phyloP scores from a whole-genome alignment of 768 basidiomycete species.

The Boletus huronensis region DNA sequence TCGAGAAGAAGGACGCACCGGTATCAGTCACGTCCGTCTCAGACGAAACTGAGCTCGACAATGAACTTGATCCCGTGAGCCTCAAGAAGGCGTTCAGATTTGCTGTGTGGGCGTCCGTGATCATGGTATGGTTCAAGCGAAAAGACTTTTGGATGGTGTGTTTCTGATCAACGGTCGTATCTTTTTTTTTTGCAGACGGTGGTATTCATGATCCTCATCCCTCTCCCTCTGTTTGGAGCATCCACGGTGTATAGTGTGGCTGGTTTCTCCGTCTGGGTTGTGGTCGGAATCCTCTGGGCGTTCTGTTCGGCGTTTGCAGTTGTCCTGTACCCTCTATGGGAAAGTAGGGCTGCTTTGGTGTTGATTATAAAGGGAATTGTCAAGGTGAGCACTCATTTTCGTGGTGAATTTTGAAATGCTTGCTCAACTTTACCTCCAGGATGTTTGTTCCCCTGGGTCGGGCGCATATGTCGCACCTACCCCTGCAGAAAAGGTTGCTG shows the following conservation, averaged over 20 bases:
- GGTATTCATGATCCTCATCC: constrained; percentile 70
- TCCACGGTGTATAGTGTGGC: constrained; percentile 61
- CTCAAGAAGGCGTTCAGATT: constrained; percentile 77
- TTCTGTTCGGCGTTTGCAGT: constrained; percentile 74
- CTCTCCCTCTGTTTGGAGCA: constrained; percentile 84
- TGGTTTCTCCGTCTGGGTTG: constrained; percentile 78
- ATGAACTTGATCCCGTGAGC: constrained; percentile 60
- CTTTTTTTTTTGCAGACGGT: constrained; percentile 39
- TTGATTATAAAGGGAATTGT: constrained; percentile 59
- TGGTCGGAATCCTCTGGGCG: constrained; percentile 79
- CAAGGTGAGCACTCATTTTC: constrained; percentile 43
- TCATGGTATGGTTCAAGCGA: constrained; percentile 45
- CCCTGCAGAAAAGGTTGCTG: neutral
- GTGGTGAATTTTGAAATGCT: too few relatives aligned
- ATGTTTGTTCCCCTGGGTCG: constrained; percentile 39
- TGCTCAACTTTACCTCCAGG: constrained; percentile 27
- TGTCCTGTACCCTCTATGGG: constrained; percentile 83
- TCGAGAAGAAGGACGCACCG: constrained; percentile 36
- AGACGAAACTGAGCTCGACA: constrained; percentile 39
- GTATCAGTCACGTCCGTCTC: constrained; percentile 37
- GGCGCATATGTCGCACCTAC: constrained; percentile 34
- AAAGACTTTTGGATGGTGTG: neutral
- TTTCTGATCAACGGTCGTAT: neutral
- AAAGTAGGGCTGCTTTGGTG: constrained; percentile 65
- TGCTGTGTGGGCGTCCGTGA: constrained; percentile 70